Percentiles rank a stretch among this genome's conserved stretches.
phyloP scores from a whole-genome alignment of 306 rosid species.

The Quercus mongolica region DNA sequence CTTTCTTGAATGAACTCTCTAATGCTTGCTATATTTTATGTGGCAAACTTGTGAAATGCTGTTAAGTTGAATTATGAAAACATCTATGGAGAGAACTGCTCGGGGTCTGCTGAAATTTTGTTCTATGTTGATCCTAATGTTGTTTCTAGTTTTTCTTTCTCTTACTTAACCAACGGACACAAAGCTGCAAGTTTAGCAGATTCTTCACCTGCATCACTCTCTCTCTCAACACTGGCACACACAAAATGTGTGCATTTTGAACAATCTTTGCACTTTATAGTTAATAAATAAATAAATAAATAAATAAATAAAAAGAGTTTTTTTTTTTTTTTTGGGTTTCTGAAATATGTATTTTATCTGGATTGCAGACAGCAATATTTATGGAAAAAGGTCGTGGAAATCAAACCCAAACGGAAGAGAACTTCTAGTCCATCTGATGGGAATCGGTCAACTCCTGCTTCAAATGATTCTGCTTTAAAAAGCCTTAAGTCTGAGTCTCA shows the following conservation, averaged over 20 bases:
- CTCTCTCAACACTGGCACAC: background rate
- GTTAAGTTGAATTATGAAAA: background rate
- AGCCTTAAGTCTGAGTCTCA: constrained; percentile 20
- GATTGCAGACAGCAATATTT: constrained; percentile 82
- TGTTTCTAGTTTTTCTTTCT: background rate
- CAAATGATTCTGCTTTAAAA: constrained; percentile 6
- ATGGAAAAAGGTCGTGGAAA: constrained; percentile 80
- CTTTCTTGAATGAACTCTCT: background rate
- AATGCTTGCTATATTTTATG: background rate
- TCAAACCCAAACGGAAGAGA: constrained; percentile 83
- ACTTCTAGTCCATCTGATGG: constrained; percentile 29
- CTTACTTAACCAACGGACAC: constrained; percentile 65
- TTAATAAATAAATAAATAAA: too few relatives aligned
- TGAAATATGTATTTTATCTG: background rate
- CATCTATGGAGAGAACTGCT: background rate
- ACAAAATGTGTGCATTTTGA: background rate
- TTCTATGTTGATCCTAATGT: background rate
- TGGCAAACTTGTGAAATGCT: background rate
- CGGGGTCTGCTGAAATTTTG: background rate
- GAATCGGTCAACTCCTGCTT: constrained; percentile 26
- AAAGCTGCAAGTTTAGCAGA: constrained; percentile 87
- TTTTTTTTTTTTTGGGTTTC: background rate
- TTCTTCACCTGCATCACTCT: constrained; percentile 68
- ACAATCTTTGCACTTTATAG: background rate
- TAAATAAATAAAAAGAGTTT: too few relatives aligned